These are phyloP conservation scores for Flaveria sonorensis DNA, from an alignment of 129 eudicot species.

Conservation along the genomic window DNA sequence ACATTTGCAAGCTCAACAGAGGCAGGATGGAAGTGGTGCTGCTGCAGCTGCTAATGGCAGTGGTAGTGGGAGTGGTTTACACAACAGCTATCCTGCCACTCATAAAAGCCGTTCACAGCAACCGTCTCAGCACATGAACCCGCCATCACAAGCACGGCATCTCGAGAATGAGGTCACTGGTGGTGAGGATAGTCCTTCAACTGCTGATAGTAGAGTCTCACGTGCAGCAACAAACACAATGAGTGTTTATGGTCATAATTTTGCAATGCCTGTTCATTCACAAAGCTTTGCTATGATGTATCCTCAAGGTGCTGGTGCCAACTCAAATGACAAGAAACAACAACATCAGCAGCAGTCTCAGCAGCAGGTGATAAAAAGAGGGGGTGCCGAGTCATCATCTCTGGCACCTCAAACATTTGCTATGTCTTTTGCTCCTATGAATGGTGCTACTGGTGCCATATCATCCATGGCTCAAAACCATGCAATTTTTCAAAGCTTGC, in stretches of 20 bases:
- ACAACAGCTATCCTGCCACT: conserved; percentile 46
- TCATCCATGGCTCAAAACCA: conserved; percentile 71
- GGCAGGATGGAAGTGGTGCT: conserved; percentile 59
- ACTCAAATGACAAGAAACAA: conserved; percentile 69
- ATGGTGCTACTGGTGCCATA: conserved; percentile 59
- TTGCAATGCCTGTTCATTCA: conserved; percentile 70
- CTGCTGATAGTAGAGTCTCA: conserved; percentile 65
- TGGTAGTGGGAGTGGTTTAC: conserved; percentile 50
- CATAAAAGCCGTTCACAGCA: conserved; percentile 62
- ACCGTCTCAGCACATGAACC: conserved; percentile 44
- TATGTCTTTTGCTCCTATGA: conserved; percentile 81
- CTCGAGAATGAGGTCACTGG: conserved; percentile 61
- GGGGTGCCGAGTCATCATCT: conserved; percentile 50
- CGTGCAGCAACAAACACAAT: conserved; percentile 49
- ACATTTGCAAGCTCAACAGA: conserved; percentile 74
- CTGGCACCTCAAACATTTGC: conserved; percentile 70
- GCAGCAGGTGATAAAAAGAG: conserved; percentile 47
- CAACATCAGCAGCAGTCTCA: conserved; percentile 46
- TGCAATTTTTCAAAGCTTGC: conserved; percentile 59
- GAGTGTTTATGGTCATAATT: conserved; percentile 76
- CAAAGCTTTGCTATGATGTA: conserved; percentile 64
- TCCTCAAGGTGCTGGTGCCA: conserved; percentile 40
- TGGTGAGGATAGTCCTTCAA: conserved; percentile 76
- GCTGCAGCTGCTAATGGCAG: conserved; percentile 47
- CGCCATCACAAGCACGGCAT: conserved; percentile 48